A percentile compares a stretch with the other conserved stretches of the same genome.
phyloP scores from a whole-genome alignment of 2,329 filamentous ascomycete species.

The Trichoderma sp. region DNA sequence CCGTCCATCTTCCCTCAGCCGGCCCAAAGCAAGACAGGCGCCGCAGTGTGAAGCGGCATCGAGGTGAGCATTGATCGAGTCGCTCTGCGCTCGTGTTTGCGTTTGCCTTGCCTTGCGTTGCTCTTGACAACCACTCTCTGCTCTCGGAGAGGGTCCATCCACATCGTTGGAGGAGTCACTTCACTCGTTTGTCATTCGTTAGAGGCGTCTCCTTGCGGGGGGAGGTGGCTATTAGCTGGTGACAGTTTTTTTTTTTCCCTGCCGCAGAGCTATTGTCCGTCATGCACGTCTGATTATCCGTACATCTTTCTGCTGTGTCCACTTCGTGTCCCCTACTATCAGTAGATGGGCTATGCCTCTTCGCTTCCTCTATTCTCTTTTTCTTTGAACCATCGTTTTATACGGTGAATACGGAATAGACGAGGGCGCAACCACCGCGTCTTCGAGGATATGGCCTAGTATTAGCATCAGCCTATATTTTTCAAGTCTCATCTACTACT shows the following conservation, averaged over 20 bases:
- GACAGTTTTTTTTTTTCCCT: constrained; percentile 8
- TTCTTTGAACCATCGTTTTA: neutral
- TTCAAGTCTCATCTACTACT: constrained; percentile 1
- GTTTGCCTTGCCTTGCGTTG: constrained; percentile 33
- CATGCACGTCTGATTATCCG: constrained; percentile 6
- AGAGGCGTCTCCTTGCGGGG: constrained; percentile 15
- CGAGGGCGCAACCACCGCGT: neutral
- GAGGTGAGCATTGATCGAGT: constrained; percentile 41
- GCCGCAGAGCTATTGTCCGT: constrained; percentile 6
- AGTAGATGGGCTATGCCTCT: constrained; percentile 5
- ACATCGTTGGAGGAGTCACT: constrained; percentile 15
- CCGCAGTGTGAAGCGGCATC: constrained; percentile 27
- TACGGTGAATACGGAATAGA: constrained; percentile 14
- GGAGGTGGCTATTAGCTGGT: constrained; percentile 2
- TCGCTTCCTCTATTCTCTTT: neutral
- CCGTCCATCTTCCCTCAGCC: neutral
- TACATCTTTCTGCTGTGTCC: constrained; percentile 18
- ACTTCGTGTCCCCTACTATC: constrained; percentile 11
- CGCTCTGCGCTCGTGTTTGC: constrained; percentile 32
- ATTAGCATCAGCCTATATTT: constrained; percentile 19
- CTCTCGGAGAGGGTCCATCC: constrained; percentile 19
- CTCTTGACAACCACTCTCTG: constrained; percentile 35
- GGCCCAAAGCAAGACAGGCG: constrained; percentile 8
- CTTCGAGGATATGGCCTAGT: constrained; percentile 4
- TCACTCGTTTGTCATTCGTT: constrained; percentile 10